A percentile compares a stretch with the other conserved stretches of the same genome.
These are phyloP conservation scores for Pontederia paniculata DNA, from an alignment of 176 grass and related monocot genomes.

Conservation along the genomic window DNA sequence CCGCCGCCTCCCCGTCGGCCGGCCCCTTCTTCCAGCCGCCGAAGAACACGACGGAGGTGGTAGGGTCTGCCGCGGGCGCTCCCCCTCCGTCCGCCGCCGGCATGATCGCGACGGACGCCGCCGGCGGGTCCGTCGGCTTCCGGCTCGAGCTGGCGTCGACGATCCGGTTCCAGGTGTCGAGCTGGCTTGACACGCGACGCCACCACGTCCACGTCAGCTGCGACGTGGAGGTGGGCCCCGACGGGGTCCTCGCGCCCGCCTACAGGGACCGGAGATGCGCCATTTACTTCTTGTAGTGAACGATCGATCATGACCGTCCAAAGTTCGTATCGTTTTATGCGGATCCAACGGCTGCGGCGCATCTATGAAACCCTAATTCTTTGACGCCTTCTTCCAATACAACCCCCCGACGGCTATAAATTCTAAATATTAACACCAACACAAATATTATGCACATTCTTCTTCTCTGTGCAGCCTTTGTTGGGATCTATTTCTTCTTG, in stretches of 20 bases:
- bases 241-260: constrained; percentile 32
- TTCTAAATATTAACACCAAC: too few species aligned
- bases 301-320: too few species aligned
- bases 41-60: constrained; percentile 37
- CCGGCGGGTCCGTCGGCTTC: constrained; percentile 24
- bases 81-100: constrained; percentile 2
- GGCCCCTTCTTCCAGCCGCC: constrained; percentile 42
- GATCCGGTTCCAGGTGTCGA: constrained; percentile 42
- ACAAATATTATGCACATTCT: too few species aligned
- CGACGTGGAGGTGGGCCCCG: constrained; percentile 41
- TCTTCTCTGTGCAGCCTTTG: too few species aligned
- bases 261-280: constrained; percentile 45
- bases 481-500: too few species aligned
- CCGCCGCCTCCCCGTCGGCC: constrained; percentile 16
- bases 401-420: too few species aligned
- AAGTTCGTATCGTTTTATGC: too few species aligned
- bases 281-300: constrained; percentile 47
- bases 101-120: constrained; percentile 22
- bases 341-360: too few species aligned
- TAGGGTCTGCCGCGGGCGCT: constrained; percentile 17
- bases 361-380: too few species aligned
- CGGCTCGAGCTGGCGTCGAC: constrained; percentile 45
- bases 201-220: constrained; percentile 56
- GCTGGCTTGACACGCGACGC: constrained; percentile 42
- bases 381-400: too few species aligned